These are phyloP conservation scores for Podaxis rugospora DNA, from an alignment of 768 basidiomycete species.

Conservation along the genomic window DNA sequence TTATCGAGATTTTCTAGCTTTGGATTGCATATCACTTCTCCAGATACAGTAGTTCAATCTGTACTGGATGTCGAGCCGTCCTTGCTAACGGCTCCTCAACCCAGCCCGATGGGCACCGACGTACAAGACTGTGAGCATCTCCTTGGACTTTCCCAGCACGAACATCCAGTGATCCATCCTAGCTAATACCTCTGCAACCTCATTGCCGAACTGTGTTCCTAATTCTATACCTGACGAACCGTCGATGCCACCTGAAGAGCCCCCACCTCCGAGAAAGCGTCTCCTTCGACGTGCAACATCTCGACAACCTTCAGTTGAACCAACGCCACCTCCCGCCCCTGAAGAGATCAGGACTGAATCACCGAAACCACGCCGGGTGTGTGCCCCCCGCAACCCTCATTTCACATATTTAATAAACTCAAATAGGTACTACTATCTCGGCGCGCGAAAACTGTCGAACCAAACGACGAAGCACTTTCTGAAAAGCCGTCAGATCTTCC, in stretches of 20 bases:
- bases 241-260: constrained; percentile 28
- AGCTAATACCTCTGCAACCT: constrained; percentile 27
- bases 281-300: constrained; percentile 36
- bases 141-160: neutral
- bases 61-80: constrained; percentile 34
- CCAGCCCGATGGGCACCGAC: constrained; percentile 16
- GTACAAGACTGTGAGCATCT: neutral
- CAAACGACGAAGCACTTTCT: constrained; percentile 14
- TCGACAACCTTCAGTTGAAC: constrained; percentile 36
- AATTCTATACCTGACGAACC: constrained; percentile 53
- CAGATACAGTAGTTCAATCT: constrained; percentile 49
- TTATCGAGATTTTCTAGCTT: constrained; percentile 24
- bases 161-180: neutral
- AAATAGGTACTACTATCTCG: constrained; percentile 27
- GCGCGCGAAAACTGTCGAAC: constrained; percentile 32
- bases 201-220: constrained; percentile 42
- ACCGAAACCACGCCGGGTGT: constrained; percentile 10
- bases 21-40: constrained; percentile 37
- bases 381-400: constrained; percentile 1
- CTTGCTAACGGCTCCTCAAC: constrained; percentile 18
- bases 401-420: neutral
- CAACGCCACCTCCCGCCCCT: constrained; percentile 6
- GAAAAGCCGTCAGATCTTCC: constrained; percentile 1
- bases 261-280: constrained; percentile 18
- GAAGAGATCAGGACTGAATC: constrained; percentile 7